Evolutionary conservation across 192 early-diverging fungal genomes (phyloP), one percentile per base, ranked within the genome.

Genomic region (Mortierella hygrophila): DNA sequence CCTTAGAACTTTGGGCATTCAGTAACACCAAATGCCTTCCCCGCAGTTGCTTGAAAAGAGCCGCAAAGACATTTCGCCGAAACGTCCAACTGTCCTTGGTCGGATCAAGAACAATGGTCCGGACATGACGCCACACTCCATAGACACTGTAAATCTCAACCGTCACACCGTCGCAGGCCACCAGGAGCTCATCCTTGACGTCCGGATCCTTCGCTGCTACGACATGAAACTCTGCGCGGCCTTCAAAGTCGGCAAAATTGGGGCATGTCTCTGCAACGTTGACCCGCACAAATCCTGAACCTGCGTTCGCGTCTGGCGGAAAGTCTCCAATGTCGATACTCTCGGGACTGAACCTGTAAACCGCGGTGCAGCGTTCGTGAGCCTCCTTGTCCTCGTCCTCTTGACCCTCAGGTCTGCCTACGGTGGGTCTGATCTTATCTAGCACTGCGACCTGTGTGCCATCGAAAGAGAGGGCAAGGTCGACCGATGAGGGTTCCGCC

Each of bases 81-180:
- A 65, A 65, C 9, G 60, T 29, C 60, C 60, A 26, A 6, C n/a
- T 32, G 3, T 65, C 29, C 60, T 32, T 65, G n/a, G 29, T 29
- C 9, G 60, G 60, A 29, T 65, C 60, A 29, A 65, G 60, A 13
- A 65, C 26, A 40, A 71, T 71, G 21, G 70, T 71, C 21, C 70
- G 6, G 38, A 71, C 38, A 71, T 71, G 70, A 71, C 21, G 35
- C 70, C 70, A 71, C n/a, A n/a, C 21, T 2, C 70, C 70, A 26
- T 37, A 42, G 21, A 71, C 70, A 37, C 37, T 71, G 70, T 71
- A 71, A 38, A 71, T 42, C 70, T 71, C 38, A n/a, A 71, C 38
- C 23, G 70, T 42, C 6, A 71, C 37, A n/a, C 70, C 70, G n/a
- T 71, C 70, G 6, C 70, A 71, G 40, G 70, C 70, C 7, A 71